These are phyloP conservation scores for Yueomyces sinensis DNA, from an alignment of 805 yeast genomes.

Conservation along the genomic window DNA sequence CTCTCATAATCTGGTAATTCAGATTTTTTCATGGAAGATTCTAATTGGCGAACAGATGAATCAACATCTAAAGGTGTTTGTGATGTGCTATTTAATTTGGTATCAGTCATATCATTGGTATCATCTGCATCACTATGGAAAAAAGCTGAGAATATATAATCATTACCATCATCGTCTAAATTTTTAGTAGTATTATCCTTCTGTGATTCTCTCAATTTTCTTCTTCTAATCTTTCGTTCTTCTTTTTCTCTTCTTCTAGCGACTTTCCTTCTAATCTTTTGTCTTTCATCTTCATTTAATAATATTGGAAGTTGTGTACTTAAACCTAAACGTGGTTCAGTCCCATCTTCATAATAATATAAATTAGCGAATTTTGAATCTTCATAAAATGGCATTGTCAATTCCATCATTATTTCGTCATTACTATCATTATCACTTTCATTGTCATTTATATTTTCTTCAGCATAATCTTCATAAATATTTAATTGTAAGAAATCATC, in stretches of 20 bases:
- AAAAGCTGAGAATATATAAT: conserved; percentile 22
- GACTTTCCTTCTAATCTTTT: conserved; percentile 15
- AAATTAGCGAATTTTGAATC: conserved; percentile 26
- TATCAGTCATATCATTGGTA: conserved; percentile 1
- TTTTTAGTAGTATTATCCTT: conserved; percentile 17
- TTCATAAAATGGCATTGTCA: conserved; percentile 30
- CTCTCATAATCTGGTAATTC: conserved; percentile 9
- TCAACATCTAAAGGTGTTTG: conserved; percentile 6
- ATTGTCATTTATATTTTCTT: conserved; percentile 18
- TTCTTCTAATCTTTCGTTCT: conserved; percentile 20
- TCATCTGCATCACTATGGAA: conserved; percentile 21
- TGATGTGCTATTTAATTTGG: background rate
- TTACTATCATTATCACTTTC: conserved; percentile 22
- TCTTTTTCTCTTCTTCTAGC: conserved; percentile 18
- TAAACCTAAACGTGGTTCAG: conserved; percentile 20
- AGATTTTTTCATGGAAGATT: conserved; percentile 7
- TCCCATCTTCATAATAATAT: conserved; percentile 21
- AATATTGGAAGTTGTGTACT: conserved; percentile 23
- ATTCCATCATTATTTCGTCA: conserved; percentile 22
- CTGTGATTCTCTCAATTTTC: conserved; percentile 7
- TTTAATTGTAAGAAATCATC: conserved; percentile 11
- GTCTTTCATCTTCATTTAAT: conserved; percentile 19
- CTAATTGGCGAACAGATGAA: conserved; percentile 14
- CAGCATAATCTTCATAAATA: conserved; percentile 14
- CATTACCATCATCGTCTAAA: conserved; percentile 24